Evolutionary conservation across 176 grass and related monocot species (phyloP).

Genomic region (Saccharum officinarum): DNA sequence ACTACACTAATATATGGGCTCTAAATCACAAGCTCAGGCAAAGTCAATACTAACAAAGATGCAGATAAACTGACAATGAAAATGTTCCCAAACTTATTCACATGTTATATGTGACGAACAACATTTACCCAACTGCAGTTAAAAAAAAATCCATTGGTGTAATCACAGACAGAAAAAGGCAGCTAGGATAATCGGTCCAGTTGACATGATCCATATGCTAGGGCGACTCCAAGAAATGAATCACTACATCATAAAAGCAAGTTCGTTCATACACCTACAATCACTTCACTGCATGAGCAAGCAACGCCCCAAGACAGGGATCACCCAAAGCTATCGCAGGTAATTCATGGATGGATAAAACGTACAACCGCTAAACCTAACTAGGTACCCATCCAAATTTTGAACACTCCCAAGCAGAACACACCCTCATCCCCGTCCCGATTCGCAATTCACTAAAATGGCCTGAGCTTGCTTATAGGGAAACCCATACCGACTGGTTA

Average conservation of each 20-base stretch:
- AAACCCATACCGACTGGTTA: constrained; percentile 22
- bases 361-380: not conserved
- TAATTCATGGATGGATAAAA: constrained; percentile 4
- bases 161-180: not conserved
- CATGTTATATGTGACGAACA: not conserved
- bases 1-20: not conserved
- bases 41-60: not conserved
- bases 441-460: not conserved
- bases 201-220: not conserved
- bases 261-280: not conserved
- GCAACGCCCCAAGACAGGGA: not conserved
- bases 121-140: not conserved
- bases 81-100: not conserved
- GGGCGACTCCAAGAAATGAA: not conserved
- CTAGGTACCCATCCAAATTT: not conserved
- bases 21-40: not conserved
- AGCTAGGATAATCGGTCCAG: not conserved
- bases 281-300: not conserved
- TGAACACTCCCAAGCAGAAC: not conserved
- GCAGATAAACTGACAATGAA: not conserved
- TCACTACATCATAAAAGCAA: not conserved
- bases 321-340: not conserved
- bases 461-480: not conserved
- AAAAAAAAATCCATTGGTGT: not conserved
- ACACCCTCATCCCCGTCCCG: not conserved